Evolutionary conservation across 495 filamentous ascomycete species (phyloP), one percentile per base, ranked within the genome.

Genomic region (Pseudoneurospora amorphoporcata): DNA sequence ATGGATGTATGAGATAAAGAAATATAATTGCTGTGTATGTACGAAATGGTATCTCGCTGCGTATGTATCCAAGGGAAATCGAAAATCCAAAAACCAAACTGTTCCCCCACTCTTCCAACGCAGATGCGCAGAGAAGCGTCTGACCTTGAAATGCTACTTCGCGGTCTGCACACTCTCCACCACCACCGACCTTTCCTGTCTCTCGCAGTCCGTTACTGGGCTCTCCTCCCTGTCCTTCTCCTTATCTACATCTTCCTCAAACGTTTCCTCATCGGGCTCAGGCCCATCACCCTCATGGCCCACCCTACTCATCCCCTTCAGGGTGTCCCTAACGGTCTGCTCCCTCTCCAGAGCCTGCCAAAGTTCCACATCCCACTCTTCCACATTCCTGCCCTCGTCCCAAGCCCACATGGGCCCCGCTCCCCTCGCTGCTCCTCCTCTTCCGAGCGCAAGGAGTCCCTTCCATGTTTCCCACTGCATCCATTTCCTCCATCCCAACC

Each of bases 391-490:
- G 23, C 78, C 53, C 39, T 77, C 69, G 17, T 69, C 70, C 79
- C 79, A 77, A 65, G 53, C 53, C 53, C 53, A 65, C 53, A 65
- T 65, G 53, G 53, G 53, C 29, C 53, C 53, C 29, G 29, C 12
- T 65, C 53, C 53, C 0, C 75, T 74, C 12, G 75, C 77, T 17
- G 29, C 65, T 35, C 71, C 39, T 45, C 39, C 69, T 17, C 19
- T 23, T n/a, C 37, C 41, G 40, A 68, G 68, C 80, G 91, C 90
- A 70, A 92, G 84, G 75, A 87, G 87, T 76, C 88, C 87, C 81
- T 71, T 92, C 93, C 71, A 90, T 75, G 79, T 94, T 88, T 40
- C 88, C 88, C 76, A 92, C 88, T 4, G 84, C 86, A 79, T 37
- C 75, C 78, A 79, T 61, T 76, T 75, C 53, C 14, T 65, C 77